phyloP scores from a whole-genome alignment of 106 monocot species.

The Platanthera guangdongensis region DNA sequence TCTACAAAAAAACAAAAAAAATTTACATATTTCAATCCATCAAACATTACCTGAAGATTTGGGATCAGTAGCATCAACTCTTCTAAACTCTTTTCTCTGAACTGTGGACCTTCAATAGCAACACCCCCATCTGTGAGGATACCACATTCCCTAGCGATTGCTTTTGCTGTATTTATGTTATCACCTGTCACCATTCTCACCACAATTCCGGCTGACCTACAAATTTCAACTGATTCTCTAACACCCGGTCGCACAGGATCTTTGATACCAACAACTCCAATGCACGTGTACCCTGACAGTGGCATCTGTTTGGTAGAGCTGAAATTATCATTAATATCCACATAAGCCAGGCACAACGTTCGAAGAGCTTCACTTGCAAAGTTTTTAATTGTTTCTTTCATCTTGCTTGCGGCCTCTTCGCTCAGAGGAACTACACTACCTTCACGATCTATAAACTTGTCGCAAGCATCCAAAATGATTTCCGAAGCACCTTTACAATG shows the following conservation, averaged over 20 bases:
- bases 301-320: constrained; percentile 2
- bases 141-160: constrained; percentile 26
- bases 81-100: constrained; percentile 16
- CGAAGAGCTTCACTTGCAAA: constrained; percentile 23
- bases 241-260: constrained; percentile 27
- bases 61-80: constrained; percentile 15
- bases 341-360: constrained; percentile 20
- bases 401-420: not conserved
- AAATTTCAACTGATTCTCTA: constrained; percentile 18
- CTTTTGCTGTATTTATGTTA: constrained; percentile 26
- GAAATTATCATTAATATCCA: constrained; percentile 13
- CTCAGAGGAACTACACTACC: constrained; percentile 12
- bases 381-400: constrained; percentile 9
- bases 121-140: constrained; percentile 23
- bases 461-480: constrained; percentile 17
- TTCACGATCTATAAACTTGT: constrained; percentile 9
- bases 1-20: not conserved
- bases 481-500: constrained; percentile 25
- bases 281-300: constrained; percentile 14
- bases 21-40: not conserved
- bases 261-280: constrained; percentile 22
- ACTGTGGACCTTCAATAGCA: constrained; percentile 23
- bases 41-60: constrained; percentile 8
- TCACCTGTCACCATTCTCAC: constrained; percentile 27
- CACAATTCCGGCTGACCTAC: constrained; percentile 17